These are phyloP conservation scores for Serendipita sp. DNA, from an alignment of 768 basidiomycete genomes.

Conservation along the genomic window DNA sequence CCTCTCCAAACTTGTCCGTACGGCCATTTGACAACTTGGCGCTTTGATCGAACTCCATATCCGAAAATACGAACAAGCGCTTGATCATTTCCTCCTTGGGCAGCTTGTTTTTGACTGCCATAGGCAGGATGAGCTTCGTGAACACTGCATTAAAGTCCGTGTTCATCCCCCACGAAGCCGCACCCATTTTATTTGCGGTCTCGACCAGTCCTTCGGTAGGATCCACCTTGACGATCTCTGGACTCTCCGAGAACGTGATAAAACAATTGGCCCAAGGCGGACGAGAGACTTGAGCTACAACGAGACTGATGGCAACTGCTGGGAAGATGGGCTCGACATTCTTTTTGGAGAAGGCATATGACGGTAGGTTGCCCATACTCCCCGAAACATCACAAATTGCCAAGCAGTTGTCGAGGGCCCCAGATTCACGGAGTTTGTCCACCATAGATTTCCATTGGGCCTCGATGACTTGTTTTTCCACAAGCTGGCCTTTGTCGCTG, in stretches of 20 bases:
- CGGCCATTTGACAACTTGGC: not conserved
- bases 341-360: slow-evolving; percentile 7
- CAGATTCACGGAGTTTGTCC: slow-evolving; percentile 32
- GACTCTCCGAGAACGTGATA: slow-evolving; percentile 47
- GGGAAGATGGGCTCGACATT: slow-evolving; percentile 35
- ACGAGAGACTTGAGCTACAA: slow-evolving; percentile 43
- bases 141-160: slow-evolving; percentile 51
- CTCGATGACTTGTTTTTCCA: slow-evolving; percentile 33
- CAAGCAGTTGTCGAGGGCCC: slow-evolving; percentile 41
- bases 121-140: slow-evolving; percentile 41
- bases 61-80: slow-evolving; percentile 57
- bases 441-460: slow-evolving; percentile 54
- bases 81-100: slow-evolving; percentile 57
- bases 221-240: slow-evolving; percentile 35
- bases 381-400: slow-evolving; percentile 64
- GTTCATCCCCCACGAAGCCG: slow-evolving; percentile 34
- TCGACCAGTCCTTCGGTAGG: slow-evolving; percentile 22
- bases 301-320: slow-evolving; percentile 46
- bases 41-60: slow-evolving; percentile 59
- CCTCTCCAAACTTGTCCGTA: not conserved
- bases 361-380: slow-evolving; percentile 37
- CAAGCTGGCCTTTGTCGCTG: slow-evolving; percentile 19
- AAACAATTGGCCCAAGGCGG: slow-evolving; percentile 50
- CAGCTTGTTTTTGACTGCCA: slow-evolving; percentile 40
- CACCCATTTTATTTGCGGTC: slow-evolving; percentile 24